Evolutionary conservation across 139 green algal species (phyloP), one percentile per base, ranked within the genome.

Genomic region (Tetradesmus lagerheimii): DNA sequence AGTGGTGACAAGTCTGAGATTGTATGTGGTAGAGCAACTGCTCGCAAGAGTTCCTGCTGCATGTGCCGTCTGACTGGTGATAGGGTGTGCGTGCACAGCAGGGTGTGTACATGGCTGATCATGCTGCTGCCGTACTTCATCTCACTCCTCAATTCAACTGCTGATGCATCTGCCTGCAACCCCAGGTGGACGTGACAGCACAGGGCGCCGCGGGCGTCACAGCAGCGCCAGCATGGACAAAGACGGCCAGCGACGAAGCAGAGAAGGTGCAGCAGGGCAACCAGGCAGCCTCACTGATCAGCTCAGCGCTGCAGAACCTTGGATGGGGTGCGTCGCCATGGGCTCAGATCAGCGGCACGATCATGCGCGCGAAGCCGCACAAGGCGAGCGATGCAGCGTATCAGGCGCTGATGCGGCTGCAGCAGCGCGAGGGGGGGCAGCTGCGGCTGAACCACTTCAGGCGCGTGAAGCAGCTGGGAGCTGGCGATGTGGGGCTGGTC

Each of bases 401-500:
- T 84, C 88, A 95, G 82, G 91, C 92, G 53, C 92, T 97, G 57
- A 34, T 95, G 53, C 80, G 88, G 41, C 62, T 95, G 77, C 77
- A 86, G 87, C 53, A 91, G 64, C 89, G 89, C 20, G 92, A 97
- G 31, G 57, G 95, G 18, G 95, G 95, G 41, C 92, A 94, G 81
- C 93, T 99, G 57, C 93, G 94, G 81, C 92, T 99, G 92, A 94
- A 94, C 38, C 92, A 98, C 93, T 99, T 99, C 90, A 80, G 92
- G 53, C 94, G 96, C 34, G 91, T 99, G 84, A 95, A 97, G 93
- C 97, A 98, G 94, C 93, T 99, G 86, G 97, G 97, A 38, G 93
- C 94, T 5, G 97, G 97, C 3, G 97, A 99, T 88, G 96, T 99
- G 57, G 97, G 96, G 66, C 94, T 97, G 77, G 98, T 99, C 39